Base-by-base conservation (phyloP, 1,284 basidiomycete genomes). In the Cryptococcus depauperatus region DNA sequence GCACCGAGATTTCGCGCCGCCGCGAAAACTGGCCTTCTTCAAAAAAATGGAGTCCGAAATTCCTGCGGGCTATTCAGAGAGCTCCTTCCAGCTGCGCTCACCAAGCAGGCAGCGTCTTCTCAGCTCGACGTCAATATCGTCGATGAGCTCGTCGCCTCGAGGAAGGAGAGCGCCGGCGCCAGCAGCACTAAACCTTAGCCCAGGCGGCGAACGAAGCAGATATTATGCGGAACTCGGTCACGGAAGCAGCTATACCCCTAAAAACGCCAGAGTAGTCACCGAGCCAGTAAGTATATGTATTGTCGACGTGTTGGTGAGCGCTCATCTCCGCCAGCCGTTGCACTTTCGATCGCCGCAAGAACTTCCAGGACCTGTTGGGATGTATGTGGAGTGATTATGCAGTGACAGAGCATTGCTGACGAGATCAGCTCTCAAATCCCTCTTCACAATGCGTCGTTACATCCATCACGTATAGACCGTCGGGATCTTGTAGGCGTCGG, bases 401-500 rank as follows among this genome's bases (percentile, higher is more conserved):
- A 38, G 43, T 44, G 26, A 53, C 18, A 18, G 14, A 37, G 50
- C n/a, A 18, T 49, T n/a, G n/a, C 32, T 14, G 3, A 32, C 46
- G 13, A 37, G 54, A 39, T 49, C 54, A 27, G 46, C 50, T 4
- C 54, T 51, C 10, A 47, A 47, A n/a, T n/a, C 21, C 54, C 55
- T 10, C 55, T 50, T 4, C 18, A 32, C 4, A 34, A 23, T 13
- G 14, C 30, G 23, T 46, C 45, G 34, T 44, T 55, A 54, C 84
- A 90, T 70, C 85, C 86, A 10, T 80, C 84, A 9, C 71, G 76
- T 52, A 89, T 92, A 54, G 92, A 98, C 73, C 78, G 93, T 45
- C 79, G 82, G 14, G 85, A 81, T 21, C 79, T 97, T 33, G 82
- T 97, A 44, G 93, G 93, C 18, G 85, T 97, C 9, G 93, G 93